phyloP scores from a whole-genome alignment of 495 filamentous ascomycete species.

The Cercophora samala region DNA sequence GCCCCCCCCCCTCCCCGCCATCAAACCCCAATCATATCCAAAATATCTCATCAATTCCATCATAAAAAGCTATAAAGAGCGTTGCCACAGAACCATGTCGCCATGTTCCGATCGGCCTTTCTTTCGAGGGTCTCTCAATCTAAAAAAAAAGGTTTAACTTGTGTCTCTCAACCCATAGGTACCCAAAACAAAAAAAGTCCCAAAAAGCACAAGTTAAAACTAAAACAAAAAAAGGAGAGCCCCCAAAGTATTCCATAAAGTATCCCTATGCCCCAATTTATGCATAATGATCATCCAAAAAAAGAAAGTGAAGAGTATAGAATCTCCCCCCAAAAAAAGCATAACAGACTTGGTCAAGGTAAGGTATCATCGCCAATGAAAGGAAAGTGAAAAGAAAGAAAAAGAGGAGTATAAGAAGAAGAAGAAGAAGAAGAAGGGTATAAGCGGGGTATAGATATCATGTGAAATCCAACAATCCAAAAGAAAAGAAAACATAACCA shows the following conservation, averaged over 20 bases:
- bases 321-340: constrained; percentile 14
- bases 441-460: not conserved
- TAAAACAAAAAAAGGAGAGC: not conserved
- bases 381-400: constrained; percentile 18
- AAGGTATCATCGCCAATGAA: constrained; percentile 20
- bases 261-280: not conserved
- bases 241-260: not conserved
- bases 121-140: not conserved
- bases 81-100: constrained; percentile 4
- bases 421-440: constrained; percentile 4
- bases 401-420: constrained; percentile 9
- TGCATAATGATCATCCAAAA: constrained; percentile 6
- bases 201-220: not conserved
- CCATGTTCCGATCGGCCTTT: constrained; percentile 5
- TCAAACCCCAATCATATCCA: not conserved
- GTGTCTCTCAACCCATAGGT: too few species aligned
- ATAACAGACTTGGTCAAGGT: constrained; percentile 6
- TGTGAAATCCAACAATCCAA: not conserved
- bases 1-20: not conserved
- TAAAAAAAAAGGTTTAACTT: not conserved
- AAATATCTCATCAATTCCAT: not conserved
- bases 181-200: too few species aligned
- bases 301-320: not conserved
- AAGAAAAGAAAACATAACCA: not conserved
- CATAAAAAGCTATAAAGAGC: constrained; percentile 2